phyloP scores from a whole-genome alignment of 768 basidiomycete genomes.

The Calocera viscosa region DNA sequence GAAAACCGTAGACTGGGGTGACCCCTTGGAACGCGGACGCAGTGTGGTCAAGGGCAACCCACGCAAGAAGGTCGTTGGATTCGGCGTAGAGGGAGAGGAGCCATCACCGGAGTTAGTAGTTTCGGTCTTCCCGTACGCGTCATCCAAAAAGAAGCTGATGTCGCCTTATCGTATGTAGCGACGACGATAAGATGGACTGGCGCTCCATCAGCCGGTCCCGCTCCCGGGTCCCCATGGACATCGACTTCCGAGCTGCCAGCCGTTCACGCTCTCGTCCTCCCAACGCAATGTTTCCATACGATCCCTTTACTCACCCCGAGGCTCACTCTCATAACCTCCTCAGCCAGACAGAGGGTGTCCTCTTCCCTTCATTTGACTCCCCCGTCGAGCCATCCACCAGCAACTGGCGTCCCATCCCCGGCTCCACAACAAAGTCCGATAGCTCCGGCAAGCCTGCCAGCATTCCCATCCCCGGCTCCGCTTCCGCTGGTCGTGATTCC shows the following conservation, averaged over 20 bases:
- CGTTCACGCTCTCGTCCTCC: conserved; percentile 67
- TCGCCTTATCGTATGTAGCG: conserved; percentile 19
- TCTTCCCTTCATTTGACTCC: conserved; percentile 3
- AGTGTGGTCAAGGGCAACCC: conserved; percentile 55
- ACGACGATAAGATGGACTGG: conserved; percentile 74
- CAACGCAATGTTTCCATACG: conserved; percentile 47
- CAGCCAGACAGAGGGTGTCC: conserved; percentile 17
- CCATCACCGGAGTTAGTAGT: conserved; percentile 57
- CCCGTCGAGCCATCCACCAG: background rate
- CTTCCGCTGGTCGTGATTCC: conserved; percentile 25
- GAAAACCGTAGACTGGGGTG: conserved; percentile 5
- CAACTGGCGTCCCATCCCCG: conserved; percentile 1
- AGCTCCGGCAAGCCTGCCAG: conserved; percentile 18
- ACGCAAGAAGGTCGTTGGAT: conserved; percentile 16
- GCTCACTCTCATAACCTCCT: conserved; percentile 28
- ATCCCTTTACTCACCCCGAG: conserved; percentile 36
- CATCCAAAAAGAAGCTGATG: conserved; percentile 17
- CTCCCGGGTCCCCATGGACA: conserved; percentile 24
- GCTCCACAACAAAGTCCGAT: background rate
- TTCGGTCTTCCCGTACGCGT: conserved; percentile 7
- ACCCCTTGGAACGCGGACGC: conserved; percentile 44
- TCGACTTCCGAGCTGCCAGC: conserved; percentile 42
- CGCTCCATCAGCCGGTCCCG: conserved; percentile 40
- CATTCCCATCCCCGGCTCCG: conserved; percentile 32
- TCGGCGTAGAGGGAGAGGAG: conserved; percentile 32